Conservation (phyloP, 495 filamentous ascomycete genomes). For the Endocarpon pusillum region DNA sequence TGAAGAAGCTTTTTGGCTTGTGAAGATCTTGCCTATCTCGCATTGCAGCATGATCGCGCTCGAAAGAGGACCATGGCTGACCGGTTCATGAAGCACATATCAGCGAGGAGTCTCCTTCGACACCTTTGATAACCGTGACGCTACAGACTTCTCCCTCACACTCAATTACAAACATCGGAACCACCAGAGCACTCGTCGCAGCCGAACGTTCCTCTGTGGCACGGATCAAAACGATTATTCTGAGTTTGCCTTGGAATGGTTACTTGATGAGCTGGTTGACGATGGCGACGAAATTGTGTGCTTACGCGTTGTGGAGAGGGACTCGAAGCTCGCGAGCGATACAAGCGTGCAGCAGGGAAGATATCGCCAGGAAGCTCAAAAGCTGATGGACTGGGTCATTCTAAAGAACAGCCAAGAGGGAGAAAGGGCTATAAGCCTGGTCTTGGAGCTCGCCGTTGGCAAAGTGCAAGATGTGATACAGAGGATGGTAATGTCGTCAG, state of each 20-base stretch:
- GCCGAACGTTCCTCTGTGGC: slow-evolving; percentile 83
- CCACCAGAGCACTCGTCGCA: slow-evolving; percentile 68
- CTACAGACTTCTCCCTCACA: slow-evolving; percentile 63
- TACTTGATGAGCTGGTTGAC: slow-evolving; percentile 85
- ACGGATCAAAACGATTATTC: slow-evolving; percentile 93
- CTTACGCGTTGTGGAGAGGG: slow-evolving; percentile 76
- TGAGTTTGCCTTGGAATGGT: slow-evolving; percentile 85
- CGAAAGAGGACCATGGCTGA: no score
- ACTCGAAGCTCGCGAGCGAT: slow-evolving; percentile 54
- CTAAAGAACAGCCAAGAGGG: slow-evolving; percentile 56
- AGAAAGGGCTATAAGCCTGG: slow-evolving; percentile 75
- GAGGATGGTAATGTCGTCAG: slow-evolving; percentile 45
- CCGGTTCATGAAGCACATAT: slow-evolving; percentile 31
- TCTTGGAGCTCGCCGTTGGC: slow-evolving; percentile 79
- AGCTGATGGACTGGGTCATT: slow-evolving; percentile 61
- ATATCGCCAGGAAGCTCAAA: slow-evolving; percentile 67
- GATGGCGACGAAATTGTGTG: slow-evolving; percentile 96
- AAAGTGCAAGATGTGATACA: slow-evolving; percentile 89
- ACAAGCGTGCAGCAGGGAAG: slow-evolving; percentile 47
- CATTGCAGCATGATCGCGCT: no score
- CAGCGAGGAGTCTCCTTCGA: slow-evolving; percentile 68
- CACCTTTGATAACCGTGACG: slow-evolving; percentile 77
- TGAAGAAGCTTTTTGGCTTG: no score
- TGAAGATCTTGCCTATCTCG: no score
- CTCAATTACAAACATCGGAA: slow-evolving; percentile 79